Base-by-base conservation (phyloP, 495 filamentous ascomycete genomes). In the Podospora pseudocomata region DNA sequence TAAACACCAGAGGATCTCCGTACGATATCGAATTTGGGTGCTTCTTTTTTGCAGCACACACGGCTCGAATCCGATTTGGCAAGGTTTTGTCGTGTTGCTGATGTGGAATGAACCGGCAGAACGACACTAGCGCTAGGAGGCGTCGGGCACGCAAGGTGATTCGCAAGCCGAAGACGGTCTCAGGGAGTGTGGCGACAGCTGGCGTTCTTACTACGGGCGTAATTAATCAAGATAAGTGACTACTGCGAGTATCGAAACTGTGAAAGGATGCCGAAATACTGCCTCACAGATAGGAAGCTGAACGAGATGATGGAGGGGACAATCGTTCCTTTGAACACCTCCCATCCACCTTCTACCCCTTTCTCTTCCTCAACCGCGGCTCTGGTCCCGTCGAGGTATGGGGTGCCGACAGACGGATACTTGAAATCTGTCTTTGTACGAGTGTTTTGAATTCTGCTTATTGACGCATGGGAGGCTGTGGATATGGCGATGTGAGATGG, bases 351-450 rank as follows among this genome's bases (percentile, higher is more conserved):
- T 20, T 20, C 56, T 59, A 16, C 26, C 56, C 26, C 9, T 15
- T 18, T 32, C 59, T 32, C 27, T 61, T 27, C 16, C 18, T n/a
- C 59, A 61, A 27, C 15, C 15, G 61, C 9, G 11, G 61, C 34
- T 28, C 61, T 63, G 28, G 30, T 32, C 49, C n/a, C 26, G 16
- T 20, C 26, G 18, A 32, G 2, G 5, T 28, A 11, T 19, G 11
- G 61, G 30, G 34, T 63, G 32, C n/a, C 61, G 61, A n/a, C 61
- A 63, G 61, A 63, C 27, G 20, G n/a, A n/a, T 16, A 63, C 28
- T 63, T 13, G 20, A 39, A 32, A 27, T 63, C 61, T 63, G n/a
- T 63, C 18, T 49, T 63, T 63, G 61, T 63, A 44, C 61, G 61
- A 63, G 59, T 6, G 18, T 63, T 20, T 20, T 5, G 30, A 19